These are phyloP conservation scores for Albugo laibachii DNA, from an alignment of 352 stramenopile genomes.

Conservation along the genomic window DNA sequence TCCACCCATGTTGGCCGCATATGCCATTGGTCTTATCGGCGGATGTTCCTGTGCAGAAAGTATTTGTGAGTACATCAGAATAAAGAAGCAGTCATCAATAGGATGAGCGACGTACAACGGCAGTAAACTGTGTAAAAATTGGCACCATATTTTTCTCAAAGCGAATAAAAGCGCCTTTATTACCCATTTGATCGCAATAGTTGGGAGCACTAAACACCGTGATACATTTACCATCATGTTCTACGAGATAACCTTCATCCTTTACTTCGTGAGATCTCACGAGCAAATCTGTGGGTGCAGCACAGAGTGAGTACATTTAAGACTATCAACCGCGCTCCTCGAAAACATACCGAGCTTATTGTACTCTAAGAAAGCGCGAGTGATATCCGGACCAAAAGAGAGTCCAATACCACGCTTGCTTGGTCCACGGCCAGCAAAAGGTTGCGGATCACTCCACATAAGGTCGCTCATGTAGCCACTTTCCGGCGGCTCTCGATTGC, in stretches of 20 bases:
- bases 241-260: constrained; percentile 97
- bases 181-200: constrained; percentile 99
- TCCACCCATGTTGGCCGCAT: constrained; percentile 78
- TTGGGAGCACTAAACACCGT: constrained; percentile 99
- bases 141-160: constrained; percentile 92
- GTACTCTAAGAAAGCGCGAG: constrained; percentile 86
- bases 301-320: constrained; percentile 1
- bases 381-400: constrained; percentile 96
- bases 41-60: constrained; percentile 44
- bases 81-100: neutral
- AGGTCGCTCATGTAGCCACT: constrained; percentile 82
- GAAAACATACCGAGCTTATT: constrained; percentile 83
- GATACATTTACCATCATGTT: constrained; percentile 98
- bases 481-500: constrained; percentile 90
- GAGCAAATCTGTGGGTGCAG: constrained; percentile 63
- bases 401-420: constrained; percentile 94
- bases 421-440: constrained; percentile 85
- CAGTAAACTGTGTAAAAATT: constrained; percentile 89
- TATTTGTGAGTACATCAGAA: neutral
- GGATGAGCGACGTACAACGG: constrained; percentile 43
- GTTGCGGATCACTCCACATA: constrained; percentile 94
- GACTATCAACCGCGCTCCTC: neutral
- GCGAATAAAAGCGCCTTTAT: constrained; percentile 98
- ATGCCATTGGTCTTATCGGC: constrained; percentile 77
- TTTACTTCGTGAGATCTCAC: constrained; percentile 98